Evolutionary conservation across 257 asterid genomes (phyloP).

Genomic region (Nicotiana obtusifolia): DNA sequence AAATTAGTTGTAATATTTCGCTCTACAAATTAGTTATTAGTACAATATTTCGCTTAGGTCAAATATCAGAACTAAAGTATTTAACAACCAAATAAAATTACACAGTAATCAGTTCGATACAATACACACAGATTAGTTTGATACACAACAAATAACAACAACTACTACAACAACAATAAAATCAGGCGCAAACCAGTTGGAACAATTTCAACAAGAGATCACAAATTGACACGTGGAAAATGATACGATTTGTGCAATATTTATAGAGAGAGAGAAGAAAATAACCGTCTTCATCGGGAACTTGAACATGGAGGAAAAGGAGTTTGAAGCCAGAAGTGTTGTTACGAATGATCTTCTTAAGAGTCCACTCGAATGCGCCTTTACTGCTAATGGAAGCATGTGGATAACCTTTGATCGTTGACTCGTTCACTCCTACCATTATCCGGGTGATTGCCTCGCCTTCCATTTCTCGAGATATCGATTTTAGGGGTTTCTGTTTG

Average conservation of each 20-base stretch:
- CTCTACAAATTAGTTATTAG: too few species aligned
- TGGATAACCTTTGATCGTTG: slow-evolving; percentile 82
- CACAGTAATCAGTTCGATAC: too few species aligned
- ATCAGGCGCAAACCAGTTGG: too few species aligned
- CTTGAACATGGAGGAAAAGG: slow-evolving; percentile 70
- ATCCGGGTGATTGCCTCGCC: slow-evolving; percentile 54
- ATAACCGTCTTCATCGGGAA: slow-evolving; percentile 77
- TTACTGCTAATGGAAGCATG: slow-evolving; percentile 75
- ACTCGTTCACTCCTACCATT: slow-evolving; percentile 75
- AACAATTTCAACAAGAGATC: background rate
- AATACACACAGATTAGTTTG: too few species aligned
- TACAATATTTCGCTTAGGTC: background rate
- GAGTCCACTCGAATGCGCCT: slow-evolving; percentile 84
- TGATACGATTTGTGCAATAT: background rate
- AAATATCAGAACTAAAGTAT: background rate
- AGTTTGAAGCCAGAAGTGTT: slow-evolving; percentile 63
- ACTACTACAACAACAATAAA: too few species aligned
- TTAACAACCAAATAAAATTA: background rate
- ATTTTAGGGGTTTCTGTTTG: too few species aligned
- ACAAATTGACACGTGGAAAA: background rate
- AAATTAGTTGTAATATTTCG: too few species aligned
- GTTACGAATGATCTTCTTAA: slow-evolving; percentile 62
- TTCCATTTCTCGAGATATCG: slow-evolving; percentile 16
- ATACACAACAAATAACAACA: too few species aligned
- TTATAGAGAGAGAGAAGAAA: background rate